Base-by-base conservation (phyloP, 805 yeast genomes). In the Cyberlindnera amylophila region DNA sequence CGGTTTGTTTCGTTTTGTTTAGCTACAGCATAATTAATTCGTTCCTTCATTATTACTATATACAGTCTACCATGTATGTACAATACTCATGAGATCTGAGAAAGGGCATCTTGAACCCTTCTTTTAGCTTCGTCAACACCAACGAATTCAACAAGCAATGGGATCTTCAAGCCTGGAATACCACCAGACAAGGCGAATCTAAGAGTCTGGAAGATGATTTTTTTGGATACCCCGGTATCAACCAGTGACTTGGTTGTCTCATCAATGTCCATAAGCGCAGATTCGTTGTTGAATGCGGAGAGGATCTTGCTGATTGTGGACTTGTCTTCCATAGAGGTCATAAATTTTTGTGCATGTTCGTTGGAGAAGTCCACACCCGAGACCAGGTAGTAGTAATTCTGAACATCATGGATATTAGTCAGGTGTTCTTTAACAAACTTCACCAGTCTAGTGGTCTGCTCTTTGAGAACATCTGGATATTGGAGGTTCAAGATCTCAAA, bases 161-260 rank as follows among this genome's bases (percentile, higher is more conserved):
- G 84, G 4, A 89, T 65, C 14, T 79, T 77, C 23, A 82, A 65
- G 0, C 96, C 96, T 0, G 95, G 71, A 4, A 69, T 68, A 7
- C 81, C 76, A 0, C 86, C 95, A 12, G 86, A 72, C 18, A 88
- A 58, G 0, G 90, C 90, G 50, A 70, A 81, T 43, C 96, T 67
- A 12, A 86, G 54, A 0, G 79, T 53, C 51, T 76, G 78, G 55
- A 77, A 84, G 1, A 85, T 61, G 1, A 66, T 59, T n/a, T 46
- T 54, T 67, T 75, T 26, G 51, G 55, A 6, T 6, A 10, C 10
- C 2, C 53, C 71, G 64, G 7, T 53, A 44, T 12, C 15, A 0
- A 41, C 42, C 1, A 54, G 24, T 13, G 31, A 21, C 2, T 30
- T 15, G 0, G 47, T 36, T 4, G 42, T 44, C 4, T 9, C 12